Evolutionary conservation across 768 basidiomycete species (phyloP), one percentile per base, ranked within the genome.

Genomic region (Kwoniella pini): DNA sequence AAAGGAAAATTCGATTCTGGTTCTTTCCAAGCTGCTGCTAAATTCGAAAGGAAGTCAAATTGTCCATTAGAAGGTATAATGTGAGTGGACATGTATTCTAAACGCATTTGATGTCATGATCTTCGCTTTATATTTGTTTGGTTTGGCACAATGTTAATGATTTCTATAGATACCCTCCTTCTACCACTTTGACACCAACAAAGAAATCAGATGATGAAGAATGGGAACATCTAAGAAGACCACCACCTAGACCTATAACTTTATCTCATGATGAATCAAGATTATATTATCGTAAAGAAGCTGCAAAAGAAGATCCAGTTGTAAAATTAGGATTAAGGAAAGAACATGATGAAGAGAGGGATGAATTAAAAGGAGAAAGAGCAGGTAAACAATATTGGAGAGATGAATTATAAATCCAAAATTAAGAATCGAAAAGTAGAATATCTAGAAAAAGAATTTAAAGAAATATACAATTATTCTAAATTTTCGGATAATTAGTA

Each of bases 1-100:
- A 19, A 50, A 30, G 75, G 75, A 3, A 64, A 54, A 22, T 78
- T 75, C 59, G 72, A 78, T 48, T 57, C 60, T 31, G 69, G 67
- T 1, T 21, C 53, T 6, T 75, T 76, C 54, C 39, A 54, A 13
- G 60, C 73, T 42, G 68, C 70, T 2, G 33, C 30, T 4, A 31
- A 31, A 3, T 60, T 51, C n/a, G 9, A 50, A 0, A 21, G 17
- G 22, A 12, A n/a, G 7, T 66, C 71, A 5, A 72, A 65, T 31
- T 76, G 75, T 50, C 75, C 75, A 7, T 22, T 42, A 0, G 75
- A 76, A 30, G 75, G 75, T 9, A 74, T 76, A 27, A 43, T 64
- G 74, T 74, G 50, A 56, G 71, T 54, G n/a, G n/a, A n/a, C n/a
- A n/a, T n/a, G n/a, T n/a, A n/a, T n/a, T n/a, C n/a, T n/a, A n/a